A percentile compares a stretch with the other conserved stretches of the same genome.
These are phyloP conservation scores for Kwoniella europaea DNA, from an alignment of 768 basidiomycete species.

Conservation along the genomic window DNA sequence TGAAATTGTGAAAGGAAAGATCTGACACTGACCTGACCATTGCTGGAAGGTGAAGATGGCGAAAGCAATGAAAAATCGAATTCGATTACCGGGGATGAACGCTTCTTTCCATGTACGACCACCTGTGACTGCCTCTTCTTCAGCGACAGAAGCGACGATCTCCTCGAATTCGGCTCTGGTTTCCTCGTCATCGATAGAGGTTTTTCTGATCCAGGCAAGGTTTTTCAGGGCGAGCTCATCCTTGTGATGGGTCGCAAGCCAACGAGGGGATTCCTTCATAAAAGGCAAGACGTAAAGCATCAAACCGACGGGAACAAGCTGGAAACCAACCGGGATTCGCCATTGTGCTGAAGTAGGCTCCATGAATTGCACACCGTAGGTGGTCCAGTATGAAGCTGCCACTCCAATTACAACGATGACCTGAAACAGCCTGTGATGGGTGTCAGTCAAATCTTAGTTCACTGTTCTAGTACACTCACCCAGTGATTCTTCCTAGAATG, in stretches of 20 bases:
- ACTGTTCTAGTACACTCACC: not conserved
- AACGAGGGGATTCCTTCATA: slow-evolving; percentile 56
- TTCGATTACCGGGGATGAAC: slow-evolving; percentile 76
- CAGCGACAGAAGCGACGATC: slow-evolving; percentile 76
- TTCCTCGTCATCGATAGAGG: slow-evolving; percentile 51
- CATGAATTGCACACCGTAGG: slow-evolving; percentile 42
- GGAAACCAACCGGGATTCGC: slow-evolving; percentile 48
- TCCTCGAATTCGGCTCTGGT: slow-evolving; percentile 62
- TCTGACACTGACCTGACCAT: slow-evolving; percentile 70
- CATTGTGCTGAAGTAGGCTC: slow-evolving; percentile 26
- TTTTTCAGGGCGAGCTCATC: slow-evolving; percentile 63
- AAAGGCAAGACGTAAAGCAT: slow-evolving; percentile 52
- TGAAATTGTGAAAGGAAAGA: slow-evolving; percentile 57
- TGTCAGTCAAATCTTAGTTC: slow-evolving; percentile 49
- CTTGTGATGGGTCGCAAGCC: slow-evolving; percentile 56
- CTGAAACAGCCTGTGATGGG: slow-evolving; percentile 76
- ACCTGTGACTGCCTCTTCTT: slow-evolving; percentile 69
- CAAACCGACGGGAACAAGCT: slow-evolving; percentile 59
- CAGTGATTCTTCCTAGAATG: slow-evolving; percentile 85
- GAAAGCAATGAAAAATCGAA: slow-evolving; percentile 77
- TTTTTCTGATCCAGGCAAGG: slow-evolving; percentile 58
- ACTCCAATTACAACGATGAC: slow-evolving; percentile 84
- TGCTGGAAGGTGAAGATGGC: slow-evolving; percentile 73
- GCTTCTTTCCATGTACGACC: slow-evolving; percentile 76
- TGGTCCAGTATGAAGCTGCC: slow-evolving; percentile 67